Evolutionary conservation across 306 rosid genomes (phyloP), one percentile per base, ranked within the genome.

Genomic region (Purshia tridentata): DNA sequence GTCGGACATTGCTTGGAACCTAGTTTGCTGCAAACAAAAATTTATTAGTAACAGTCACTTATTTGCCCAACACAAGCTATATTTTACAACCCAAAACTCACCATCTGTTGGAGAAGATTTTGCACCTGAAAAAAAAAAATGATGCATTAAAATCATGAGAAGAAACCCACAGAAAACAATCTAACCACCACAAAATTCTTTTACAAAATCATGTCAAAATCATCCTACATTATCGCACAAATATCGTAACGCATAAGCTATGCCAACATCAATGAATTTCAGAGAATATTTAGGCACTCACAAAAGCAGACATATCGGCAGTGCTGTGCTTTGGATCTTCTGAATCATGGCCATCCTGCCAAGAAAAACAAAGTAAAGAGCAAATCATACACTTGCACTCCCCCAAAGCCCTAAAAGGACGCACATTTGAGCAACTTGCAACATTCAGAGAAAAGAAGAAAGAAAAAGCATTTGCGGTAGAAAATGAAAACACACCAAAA

Each of bases 91-190:
- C 12, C 10, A 74, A 18, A 81, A 81, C 98, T 91, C 86, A 93
- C 98, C 98, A 93, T 91, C 78, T 93, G 98, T 73, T 93, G 97
- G 81, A 93, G 97, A 84, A 94, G 97, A 84, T 89, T 90, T 81
- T 91, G 97, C 85, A 94, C 99, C 99, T 94, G 89, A 77, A 55
- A 76, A 49, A 63, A 20, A 3, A 40, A 59, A 29, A 29, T 29
- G 35, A 40, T 10, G 29, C 68, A 22, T 14, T 50, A 54, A 67
- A 53, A 67, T 77, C 64, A 89, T 35, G 66, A 48, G 6, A 77
- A 55, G 12, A 53, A 51, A 74, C 72, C 45, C n/a, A 77, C 65
- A 42, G 67, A 57, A 49, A 52, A 37, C 70, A 64, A 39, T 23
- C 18, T 23, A 50, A 12, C 16, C 18, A 52, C 40, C 22, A 47